A percentile compares a stretch with the other conserved stretches of the same genome.
phyloP scores from a whole-genome alignment of 176 grass and related monocot genomes.

The Puya raimondii region DNA sequence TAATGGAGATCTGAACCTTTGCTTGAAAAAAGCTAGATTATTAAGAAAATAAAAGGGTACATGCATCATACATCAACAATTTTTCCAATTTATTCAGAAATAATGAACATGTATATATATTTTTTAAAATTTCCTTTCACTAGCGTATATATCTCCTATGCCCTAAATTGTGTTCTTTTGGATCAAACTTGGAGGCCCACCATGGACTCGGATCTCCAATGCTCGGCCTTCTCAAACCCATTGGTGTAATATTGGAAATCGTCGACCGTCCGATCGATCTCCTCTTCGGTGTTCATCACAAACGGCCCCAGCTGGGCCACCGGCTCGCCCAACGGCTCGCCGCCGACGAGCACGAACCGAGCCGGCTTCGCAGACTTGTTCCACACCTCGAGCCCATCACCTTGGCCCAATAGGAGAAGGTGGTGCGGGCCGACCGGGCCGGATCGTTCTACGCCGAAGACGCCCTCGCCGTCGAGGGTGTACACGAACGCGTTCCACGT shows the following conservation, averaged over 20 bases:
- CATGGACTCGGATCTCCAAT: constrained; percentile 72
- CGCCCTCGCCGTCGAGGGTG: constrained; percentile 67
- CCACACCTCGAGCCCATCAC: constrained; percentile 64
- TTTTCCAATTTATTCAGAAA: too few relatives aligned
- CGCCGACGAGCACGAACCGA: constrained; percentile 66
- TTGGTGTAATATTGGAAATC: constrained; percentile 70
- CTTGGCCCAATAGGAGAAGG: constrained; percentile 49
- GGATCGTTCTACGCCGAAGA: constrained; percentile 45
- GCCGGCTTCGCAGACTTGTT: constrained; percentile 46
- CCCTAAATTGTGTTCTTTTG: background rate
- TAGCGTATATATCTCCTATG: too few relatives aligned
- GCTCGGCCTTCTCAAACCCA: constrained; percentile 84
- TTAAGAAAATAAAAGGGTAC: too few relatives aligned
- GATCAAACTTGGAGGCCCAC: constrained; percentile 5
- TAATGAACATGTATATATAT: too few relatives aligned
- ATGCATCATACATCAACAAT: too few relatives aligned
- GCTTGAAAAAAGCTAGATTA: too few relatives aligned
- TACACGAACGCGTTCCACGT: constrained; percentile 83
- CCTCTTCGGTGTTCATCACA: constrained; percentile 99
- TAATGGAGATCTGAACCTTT: too few relatives aligned
- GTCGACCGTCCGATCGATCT: constrained; percentile 86
- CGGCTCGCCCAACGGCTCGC: constrained; percentile 78
- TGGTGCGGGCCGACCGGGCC: constrained; percentile 47
- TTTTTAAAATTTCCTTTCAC: too few relatives aligned
- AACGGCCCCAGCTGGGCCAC: constrained; percentile 82